Base-by-base conservation (phyloP, 352 stramenopile genomes). In the Phytophthora brassicae region DNA sequence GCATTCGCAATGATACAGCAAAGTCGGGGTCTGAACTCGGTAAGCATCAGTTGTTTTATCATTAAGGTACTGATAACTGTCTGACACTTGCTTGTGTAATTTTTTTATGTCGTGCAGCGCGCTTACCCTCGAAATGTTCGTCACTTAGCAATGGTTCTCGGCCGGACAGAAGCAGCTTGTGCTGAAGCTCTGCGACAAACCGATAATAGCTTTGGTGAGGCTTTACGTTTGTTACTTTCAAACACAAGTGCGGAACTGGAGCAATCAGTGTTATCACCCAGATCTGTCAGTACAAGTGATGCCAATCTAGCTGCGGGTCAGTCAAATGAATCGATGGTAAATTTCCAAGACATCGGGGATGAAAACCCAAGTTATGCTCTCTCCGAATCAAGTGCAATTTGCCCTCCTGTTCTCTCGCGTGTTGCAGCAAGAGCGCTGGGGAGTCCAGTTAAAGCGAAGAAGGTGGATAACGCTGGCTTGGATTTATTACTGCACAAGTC, bases 351-450 rank as follows among this genome's bases (percentile, higher is more conserved):
- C 19, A 67, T 88, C 6, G 75, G 79, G 19, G 84, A 92, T 12
- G 85, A 95, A 50, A 95, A 95, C 39, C 72, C 80, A 24, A 94
- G 80, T 35, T 95, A 94, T 24, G 62, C 66, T 22, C 70, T 95
- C 8, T 45, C 70, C 4, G 85, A 95, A 51, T 83, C 81, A 0
- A 92, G 83, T 38, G 66, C 71, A 1, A 29, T 68, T 8, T 72
- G 45, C 17, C 28, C 70, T 36, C 11, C 50, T 29, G n/a, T 44
- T 11, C 28, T 42, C 51, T 64, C 65, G 13, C 66, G 73, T 26
- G 42, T 44, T 47, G 47, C 53, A 24, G 14, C 28, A 12, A 68
- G 70, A 66, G 68, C 64, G 17, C 61, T 45, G 19, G 59, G 56
- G 3, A 90, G 79, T 62, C 82, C 81, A 20, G 61, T 65, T 31